These are phyloP conservation scores for Candida patagonica DNA, from an alignment of 805 yeast species.

Conservation along the genomic window DNA sequence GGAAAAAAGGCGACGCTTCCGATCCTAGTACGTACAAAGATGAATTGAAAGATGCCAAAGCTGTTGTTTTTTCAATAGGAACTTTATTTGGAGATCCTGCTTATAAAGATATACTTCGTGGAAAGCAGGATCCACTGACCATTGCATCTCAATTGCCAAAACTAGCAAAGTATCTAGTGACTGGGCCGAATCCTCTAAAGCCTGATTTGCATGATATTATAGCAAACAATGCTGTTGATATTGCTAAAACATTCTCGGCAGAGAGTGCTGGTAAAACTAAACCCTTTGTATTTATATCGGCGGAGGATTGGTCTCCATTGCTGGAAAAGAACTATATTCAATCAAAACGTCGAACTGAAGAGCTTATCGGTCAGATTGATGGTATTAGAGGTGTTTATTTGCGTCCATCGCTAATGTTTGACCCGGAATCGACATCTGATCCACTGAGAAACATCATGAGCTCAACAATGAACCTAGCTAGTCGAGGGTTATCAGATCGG, in stretches of 20 bases:
- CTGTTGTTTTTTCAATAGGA: constrained; percentile 81
- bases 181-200: constrained; percentile 51
- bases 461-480: background rate
- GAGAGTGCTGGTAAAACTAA: constrained; percentile 6
- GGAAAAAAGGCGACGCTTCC: constrained; percentile 64
- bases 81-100: constrained; percentile 55
- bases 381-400: constrained; percentile 51
- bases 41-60: constrained; percentile 40
- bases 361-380: constrained; percentile 34
- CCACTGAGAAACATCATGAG: constrained; percentile 3
- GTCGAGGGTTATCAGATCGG: background rate
- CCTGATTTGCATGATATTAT: constrained; percentile 34
- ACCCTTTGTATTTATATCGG: constrained; percentile 68
- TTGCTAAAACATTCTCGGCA: background rate
- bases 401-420: constrained; percentile 82
- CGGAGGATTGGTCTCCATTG: constrained; percentile 61
- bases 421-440: constrained; percentile 28
- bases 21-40: constrained; percentile 48
- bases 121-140: constrained; percentile 3
- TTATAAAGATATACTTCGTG: constrained; percentile 45
- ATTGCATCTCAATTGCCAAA: background rate
- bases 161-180: constrained; percentile 18
- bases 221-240: no score
- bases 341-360: constrained; percentile 75
- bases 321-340: constrained; percentile 63